Conservation (phyloP, 352 stramenopile genomes). For the Globisporangium splendens region DNA sequence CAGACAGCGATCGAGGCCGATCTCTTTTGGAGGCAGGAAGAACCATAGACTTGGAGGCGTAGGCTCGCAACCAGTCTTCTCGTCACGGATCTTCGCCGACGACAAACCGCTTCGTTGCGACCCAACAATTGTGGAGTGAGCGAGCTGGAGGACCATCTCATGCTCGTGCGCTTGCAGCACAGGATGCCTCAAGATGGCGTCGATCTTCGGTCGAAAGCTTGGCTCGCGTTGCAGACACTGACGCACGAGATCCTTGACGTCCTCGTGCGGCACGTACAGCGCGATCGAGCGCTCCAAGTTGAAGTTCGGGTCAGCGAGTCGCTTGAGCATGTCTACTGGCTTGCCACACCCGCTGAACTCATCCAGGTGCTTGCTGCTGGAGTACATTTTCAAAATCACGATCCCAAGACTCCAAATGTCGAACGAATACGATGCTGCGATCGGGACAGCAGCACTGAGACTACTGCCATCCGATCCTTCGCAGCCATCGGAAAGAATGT, state of each 20-base stretch:
- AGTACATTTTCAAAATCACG: conserved; percentile 56
- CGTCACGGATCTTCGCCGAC: background rate
- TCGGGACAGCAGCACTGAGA: conserved; percentile 4
- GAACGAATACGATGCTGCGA: conserved; percentile 24
- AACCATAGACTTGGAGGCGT: conserved; percentile 61
- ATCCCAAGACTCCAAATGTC: conserved; percentile 65
- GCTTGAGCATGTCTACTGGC: conserved; percentile 29
- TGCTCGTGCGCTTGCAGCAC: conserved; percentile 32
- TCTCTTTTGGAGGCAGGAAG: conserved; percentile 44
- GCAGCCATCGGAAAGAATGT: conserved; percentile 23
- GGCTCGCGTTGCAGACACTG: conserved; percentile 38
- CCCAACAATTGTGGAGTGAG: conserved; percentile 1
- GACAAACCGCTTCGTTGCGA: background rate
- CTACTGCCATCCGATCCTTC: conserved; percentile 8
- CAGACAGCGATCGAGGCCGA: conserved; percentile 29
- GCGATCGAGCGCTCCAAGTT: conserved; percentile 49
- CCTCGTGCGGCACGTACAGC: conserved; percentile 40
- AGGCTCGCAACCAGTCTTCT: conserved; percentile 14
- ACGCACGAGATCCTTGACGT: conserved; percentile 36
- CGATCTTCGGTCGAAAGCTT: conserved; percentile 33
- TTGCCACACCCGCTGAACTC: conserved; percentile 39
- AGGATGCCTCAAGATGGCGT: conserved; percentile 31
- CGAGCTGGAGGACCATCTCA: conserved; percentile 6
- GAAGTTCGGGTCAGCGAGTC: conserved; percentile 22
- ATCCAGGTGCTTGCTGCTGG: conserved; percentile 34